Percentiles rank a stretch among this genome's conserved stretches.
These are phyloP conservation scores for Trichoderma breve DNA, from an alignment of 2,329 filamentous ascomycete species.

Conservation along the genomic window DNA sequence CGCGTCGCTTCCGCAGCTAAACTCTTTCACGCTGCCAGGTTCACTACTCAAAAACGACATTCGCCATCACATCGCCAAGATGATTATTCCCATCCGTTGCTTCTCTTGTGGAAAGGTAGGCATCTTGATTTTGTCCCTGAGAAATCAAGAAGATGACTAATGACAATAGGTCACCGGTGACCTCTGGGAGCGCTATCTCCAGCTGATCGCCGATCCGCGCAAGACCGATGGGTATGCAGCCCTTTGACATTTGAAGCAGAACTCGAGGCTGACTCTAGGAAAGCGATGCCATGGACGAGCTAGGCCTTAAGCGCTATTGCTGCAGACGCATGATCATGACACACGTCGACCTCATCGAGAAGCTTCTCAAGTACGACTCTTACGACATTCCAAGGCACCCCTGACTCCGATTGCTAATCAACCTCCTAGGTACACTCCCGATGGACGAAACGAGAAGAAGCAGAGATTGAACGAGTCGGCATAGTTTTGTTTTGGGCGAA, in stretches of 20 bases:
- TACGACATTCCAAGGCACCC: neutral
- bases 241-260: neutral
- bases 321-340: conserved; percentile 99
- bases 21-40: conserved; percentile 24
- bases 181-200: conserved; percentile 94
- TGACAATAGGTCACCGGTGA: conserved; percentile 81
- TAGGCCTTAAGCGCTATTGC: conserved; percentile 94
- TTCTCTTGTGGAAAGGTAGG: conserved; percentile 98
- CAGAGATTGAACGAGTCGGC: conserved; percentile 38
- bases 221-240: conserved; percentile 65
- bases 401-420: conserved; percentile 15
- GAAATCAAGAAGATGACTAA: conserved; percentile 27
- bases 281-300: conserved; percentile 93
- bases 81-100: conserved; percentile 99
- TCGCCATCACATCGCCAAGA: conserved; percentile 46
- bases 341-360: conserved; percentile 97
- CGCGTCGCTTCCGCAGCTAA: conserved; percentile 4
- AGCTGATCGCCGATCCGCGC: conserved; percentile 72
- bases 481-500: conserved; percentile 24
- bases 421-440: conserved; percentile 55
- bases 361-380: conserved; percentile 77
- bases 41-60: neutral
- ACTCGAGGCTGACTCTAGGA: neutral
- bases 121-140: neutral
- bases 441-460: conserved; percentile 63